Conservation (phyloP, 176 grass and related monocot species). For the Oryza officinalis region DNA sequence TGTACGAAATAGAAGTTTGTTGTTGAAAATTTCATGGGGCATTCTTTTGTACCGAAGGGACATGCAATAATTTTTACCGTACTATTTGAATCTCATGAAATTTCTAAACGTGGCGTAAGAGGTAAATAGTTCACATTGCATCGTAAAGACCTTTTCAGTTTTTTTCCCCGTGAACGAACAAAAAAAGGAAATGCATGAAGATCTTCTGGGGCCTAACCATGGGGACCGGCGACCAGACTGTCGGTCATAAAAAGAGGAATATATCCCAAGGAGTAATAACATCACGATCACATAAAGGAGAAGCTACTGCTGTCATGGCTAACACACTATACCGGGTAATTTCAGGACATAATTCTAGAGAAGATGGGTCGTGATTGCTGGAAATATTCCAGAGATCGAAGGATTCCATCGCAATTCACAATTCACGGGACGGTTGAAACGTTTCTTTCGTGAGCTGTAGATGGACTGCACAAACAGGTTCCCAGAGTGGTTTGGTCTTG, state of each 20-base stretch:
- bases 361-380: neutral
- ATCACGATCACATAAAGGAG: neutral
- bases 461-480: neutral
- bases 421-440: neutral
- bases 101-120: neutral
- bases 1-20: too few relatives aligned
- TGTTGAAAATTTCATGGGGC: too few relatives aligned
- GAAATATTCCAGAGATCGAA: neutral
- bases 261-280: neutral
- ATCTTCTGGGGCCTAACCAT: neutral
- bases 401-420: neutral
- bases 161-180: neutral
- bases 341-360: neutral
- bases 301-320: neutral
- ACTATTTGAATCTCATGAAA: neutral
- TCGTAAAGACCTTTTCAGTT: neutral
- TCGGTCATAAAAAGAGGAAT: neutral
- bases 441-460: neutral
- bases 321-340: neutral
- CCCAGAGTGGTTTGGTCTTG: neutral
- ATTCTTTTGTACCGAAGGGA: too few relatives aligned
- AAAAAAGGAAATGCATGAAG: neutral
- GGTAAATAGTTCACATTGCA: neutral
- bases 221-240: neutral
- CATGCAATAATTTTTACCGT: neutral